A percentile compares a stretch with the other conserved stretches of the same genome.
phyloP scores from a whole-genome alignment of 306 rosid species.

The Glycyrrhiza uralensis region DNA sequence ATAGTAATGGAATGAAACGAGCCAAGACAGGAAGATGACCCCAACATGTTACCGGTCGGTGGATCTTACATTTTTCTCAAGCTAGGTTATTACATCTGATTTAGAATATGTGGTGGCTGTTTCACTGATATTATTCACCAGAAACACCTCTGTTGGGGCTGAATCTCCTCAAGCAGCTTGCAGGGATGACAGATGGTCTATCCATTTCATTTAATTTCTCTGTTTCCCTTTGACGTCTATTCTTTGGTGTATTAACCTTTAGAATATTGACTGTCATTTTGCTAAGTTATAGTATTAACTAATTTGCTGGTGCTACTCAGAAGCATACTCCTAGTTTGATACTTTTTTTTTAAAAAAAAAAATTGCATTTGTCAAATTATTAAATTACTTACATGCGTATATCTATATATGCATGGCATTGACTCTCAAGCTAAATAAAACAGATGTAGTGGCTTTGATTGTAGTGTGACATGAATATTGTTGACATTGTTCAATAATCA shows the following conservation, averaged over 20 bases:
- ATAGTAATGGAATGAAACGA: constrained; percentile 81
- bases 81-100: constrained; percentile 33
- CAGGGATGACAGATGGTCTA: constrained; percentile 25
- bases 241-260: constrained; percentile 59
- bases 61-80: constrained; percentile 22
- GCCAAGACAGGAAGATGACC: constrained; percentile 86
- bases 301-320: constrained; percentile 35
- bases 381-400: constrained; percentile 28
- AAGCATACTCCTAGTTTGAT: constrained; percentile 30
- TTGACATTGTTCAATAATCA: constrained; percentile 8
- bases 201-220: constrained; percentile 16
- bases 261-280: constrained; percentile 29
- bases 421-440: constrained; percentile 35
- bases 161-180: constrained; percentile 33
- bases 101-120: constrained; percentile 29
- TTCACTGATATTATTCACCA: constrained; percentile 27
- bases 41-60: constrained; percentile 5
- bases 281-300: constrained; percentile 43
- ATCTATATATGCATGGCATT: constrained; percentile 31
- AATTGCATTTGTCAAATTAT: constrained; percentile 24
- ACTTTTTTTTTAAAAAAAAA: constrained; percentile 7
- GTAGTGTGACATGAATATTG: constrained; percentile 17
- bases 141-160: constrained; percentile 27
- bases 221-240: constrained; percentile 29
- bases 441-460: constrained; percentile 27